These are phyloP conservation scores for Thalassia testudinum DNA, from an alignment of 116 monocot species.

Conservation along the genomic window DNA sequence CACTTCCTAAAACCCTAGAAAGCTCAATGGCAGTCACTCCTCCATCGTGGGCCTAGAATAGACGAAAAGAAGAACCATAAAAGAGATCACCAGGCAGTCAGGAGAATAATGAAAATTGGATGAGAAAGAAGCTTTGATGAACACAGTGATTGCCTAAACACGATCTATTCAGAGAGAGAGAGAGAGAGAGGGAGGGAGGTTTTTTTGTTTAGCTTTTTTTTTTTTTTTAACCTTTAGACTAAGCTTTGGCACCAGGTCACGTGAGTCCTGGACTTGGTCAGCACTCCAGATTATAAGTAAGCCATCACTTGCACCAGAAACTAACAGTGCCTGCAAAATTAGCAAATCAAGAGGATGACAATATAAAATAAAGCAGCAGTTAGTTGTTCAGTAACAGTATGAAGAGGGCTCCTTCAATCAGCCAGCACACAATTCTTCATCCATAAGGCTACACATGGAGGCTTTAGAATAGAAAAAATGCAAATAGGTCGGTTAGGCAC, in stretches of 20 bases:
- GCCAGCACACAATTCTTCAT: too few relatives aligned
- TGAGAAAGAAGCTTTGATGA: neutral
- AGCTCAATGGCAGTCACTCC: slow-evolving; percentile 94
- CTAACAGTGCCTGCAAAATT: slow-evolving; percentile 64
- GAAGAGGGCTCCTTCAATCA: too few relatives aligned
- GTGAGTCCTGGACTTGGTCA: slow-evolving; percentile 91
- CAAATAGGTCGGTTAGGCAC: too few relatives aligned
- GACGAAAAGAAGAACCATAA: neutral
- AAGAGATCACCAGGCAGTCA: too few relatives aligned
- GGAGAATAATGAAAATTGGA: too few relatives aligned
- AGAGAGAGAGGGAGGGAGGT: neutral
- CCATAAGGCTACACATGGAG: too few relatives aligned
- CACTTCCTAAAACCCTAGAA: slow-evolving; percentile 91
- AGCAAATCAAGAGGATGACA: neutral
- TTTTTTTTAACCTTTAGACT: slow-evolving; percentile 48
- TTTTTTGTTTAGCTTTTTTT: neutral
- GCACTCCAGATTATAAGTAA: slow-evolving; percentile 93
- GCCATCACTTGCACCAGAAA: slow-evolving; percentile 99
- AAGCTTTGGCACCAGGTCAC: slow-evolving; percentile 96
- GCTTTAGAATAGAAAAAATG: too few relatives aligned
- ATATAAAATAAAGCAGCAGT: too few relatives aligned
- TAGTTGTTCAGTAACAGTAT: too few relatives aligned
- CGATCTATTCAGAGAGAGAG: too few relatives aligned
- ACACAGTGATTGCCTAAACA: too few relatives aligned
- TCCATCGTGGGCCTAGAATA: slow-evolving; percentile 93